Conservation (phyloP, 441 rosid species). For the Eugenia klotzschiana region DNA sequence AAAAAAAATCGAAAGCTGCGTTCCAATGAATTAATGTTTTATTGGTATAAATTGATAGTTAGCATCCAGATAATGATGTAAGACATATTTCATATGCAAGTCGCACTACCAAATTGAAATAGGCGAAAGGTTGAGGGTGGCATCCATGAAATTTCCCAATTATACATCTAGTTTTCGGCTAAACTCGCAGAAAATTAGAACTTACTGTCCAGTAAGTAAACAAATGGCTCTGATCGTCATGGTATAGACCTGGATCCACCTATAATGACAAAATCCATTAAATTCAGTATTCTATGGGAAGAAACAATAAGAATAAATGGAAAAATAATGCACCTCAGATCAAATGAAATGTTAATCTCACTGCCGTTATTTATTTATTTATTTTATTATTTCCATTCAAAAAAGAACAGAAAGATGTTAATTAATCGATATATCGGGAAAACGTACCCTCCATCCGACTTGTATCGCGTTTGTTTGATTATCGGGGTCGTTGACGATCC, state of each 20-base stretch:
- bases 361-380: not conserved
- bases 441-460: not conserved
- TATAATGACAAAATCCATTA: not conserved
- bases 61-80: not conserved
- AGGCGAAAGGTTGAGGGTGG: not conserved
- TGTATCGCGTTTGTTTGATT: fast-evolving
- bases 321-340: not conserved
- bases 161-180: not conserved
- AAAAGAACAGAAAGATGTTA: not conserved
- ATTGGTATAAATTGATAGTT: not conserved
- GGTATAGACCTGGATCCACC: not conserved
- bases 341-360: not conserved
- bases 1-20: no score
- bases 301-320: not conserved
- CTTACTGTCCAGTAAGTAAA: not conserved
- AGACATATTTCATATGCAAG: not conserved
- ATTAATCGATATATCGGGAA: not conserved
- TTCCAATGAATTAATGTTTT: not conserved
- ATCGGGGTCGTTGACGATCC: fast-evolving
- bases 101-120: not conserved
- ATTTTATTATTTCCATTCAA: not conserved
- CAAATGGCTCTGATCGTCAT: not conserved
- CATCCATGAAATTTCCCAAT: not conserved
- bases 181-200: not conserved
- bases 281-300: not conserved